phyloP scores from a whole-genome alignment of 495 filamentous ascomycete genomes.

The Penicillium paxilli region DNA sequence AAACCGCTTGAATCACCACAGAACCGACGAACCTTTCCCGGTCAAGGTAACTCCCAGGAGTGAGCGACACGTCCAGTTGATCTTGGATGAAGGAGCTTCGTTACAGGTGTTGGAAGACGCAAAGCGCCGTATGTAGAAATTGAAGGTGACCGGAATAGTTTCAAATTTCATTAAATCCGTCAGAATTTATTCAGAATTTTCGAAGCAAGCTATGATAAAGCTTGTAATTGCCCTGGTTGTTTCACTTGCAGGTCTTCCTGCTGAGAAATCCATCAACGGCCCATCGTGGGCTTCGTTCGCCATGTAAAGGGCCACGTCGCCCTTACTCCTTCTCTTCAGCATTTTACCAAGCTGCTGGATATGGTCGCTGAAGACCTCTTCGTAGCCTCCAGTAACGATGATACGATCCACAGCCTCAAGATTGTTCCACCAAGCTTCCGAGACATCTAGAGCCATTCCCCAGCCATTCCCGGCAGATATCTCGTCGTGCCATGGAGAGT shows the following conservation, averaged over 20 bases:
- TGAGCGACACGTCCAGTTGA: neutral
- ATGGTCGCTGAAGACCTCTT: conserved; percentile 27
- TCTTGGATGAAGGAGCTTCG: too few relatives aligned
- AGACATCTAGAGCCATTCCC: conserved; percentile 26
- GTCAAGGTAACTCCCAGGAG: conserved; percentile 24
- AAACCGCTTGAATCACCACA: conserved; percentile 21
- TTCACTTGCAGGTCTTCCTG: conserved; percentile 6
- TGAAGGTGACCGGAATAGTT: too few relatives aligned
- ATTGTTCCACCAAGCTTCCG: conserved; percentile 20
- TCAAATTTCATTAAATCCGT: too few relatives aligned
- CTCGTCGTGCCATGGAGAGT: conserved; percentile 22
- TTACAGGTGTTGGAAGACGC: too few relatives aligned
- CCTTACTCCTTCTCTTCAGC: conserved; percentile 9
- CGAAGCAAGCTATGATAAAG: neutral
- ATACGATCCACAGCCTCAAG: conserved; percentile 16
- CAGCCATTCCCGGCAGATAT: conserved; percentile 17
- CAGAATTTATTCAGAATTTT: neutral
- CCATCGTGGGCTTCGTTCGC: conserved; percentile 25
- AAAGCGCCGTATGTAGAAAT: too few relatives aligned
- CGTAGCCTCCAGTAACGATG: conserved; percentile 19
- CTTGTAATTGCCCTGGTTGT: conserved; percentile 3
- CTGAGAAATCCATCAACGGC: conserved; percentile 26
- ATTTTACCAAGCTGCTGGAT: conserved; percentile 12
- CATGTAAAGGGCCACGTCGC: conserved; percentile 9
- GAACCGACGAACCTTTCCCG: conserved; percentile 25